Evolutionary conservation across 441 rosid species (phyloP), one percentile per base, ranked within the genome.

Genomic region (Pelargonium exstipulatum): DNA sequence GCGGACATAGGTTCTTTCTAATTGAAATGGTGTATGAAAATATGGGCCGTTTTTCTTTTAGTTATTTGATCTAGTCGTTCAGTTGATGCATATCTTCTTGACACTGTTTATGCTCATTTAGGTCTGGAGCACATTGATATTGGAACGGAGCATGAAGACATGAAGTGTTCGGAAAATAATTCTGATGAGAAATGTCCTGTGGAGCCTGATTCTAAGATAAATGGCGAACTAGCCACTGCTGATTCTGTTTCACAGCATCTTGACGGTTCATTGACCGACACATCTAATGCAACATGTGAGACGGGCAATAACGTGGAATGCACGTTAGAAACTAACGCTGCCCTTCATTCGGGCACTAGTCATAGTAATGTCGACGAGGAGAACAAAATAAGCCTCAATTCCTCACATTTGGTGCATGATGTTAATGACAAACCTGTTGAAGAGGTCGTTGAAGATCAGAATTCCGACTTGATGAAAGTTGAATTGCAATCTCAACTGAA

Each of bases 181-280:
- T 68, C 74, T 61, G 78, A 70, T 32, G 77, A 69, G 63, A 35
- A 35, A 35, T 35, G 40, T 35, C 40, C 40, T 4, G 40, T 1
- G 8, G 40, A 35, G 4, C 74, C 74, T 74, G 87, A 82, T 76
- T 63, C 78, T 70, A 67, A 76, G 58, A 68, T 37, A 61, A 48
- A 48, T 9, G 69, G 66, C 66, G 81, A 70, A 77, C 61, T 63
- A 61, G 71, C 73, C 68, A 76, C 76, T 74, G 64, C 35, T 22
- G 77, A 81, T 72, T 67, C 82, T 43, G 40, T 70, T 48, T 70
- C 65, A 24, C 66, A 12, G 71, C 77, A 69, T 76, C 67, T 70
- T 64, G 80, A 67, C 64, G 71, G 74, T 71, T 83, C 79, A 67
- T 49, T 68, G 51, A 74, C 76, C 69, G 75, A 63, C 69, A 14